phyloP scores from a whole-genome alignment of 2,329 filamentous ascomycete genomes.

The Colletotrichum tropicale region DNA sequence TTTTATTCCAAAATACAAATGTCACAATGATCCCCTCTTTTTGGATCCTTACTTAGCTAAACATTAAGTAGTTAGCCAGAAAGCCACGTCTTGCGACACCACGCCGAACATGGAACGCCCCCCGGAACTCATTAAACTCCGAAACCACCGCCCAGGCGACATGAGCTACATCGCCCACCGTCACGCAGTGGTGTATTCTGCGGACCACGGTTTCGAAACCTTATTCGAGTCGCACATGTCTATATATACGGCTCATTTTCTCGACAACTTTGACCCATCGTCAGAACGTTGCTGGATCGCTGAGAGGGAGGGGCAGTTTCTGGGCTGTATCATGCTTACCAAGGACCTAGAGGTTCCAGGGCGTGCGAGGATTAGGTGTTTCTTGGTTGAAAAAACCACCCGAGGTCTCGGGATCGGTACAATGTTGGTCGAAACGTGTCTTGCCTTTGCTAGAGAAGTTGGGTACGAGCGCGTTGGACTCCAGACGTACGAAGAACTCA shows the following conservation, averaged over 20 bases:
- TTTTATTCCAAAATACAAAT: fast-evolving
- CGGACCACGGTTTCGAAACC: constrained; percentile 20
- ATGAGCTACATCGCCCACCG: constrained; percentile 27
- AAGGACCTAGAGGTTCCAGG: constrained; percentile 7
- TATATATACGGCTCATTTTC: constrained; percentile 26
- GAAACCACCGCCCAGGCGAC: constrained; percentile 24
- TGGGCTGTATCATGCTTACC: constrained; percentile 27
- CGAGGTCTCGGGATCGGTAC: constrained; percentile 24
- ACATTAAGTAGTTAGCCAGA: neutral
- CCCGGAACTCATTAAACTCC: neutral
- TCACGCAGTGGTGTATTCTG: constrained; percentile 25
- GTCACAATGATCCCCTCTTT: fast-evolving
- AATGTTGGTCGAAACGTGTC: constrained; percentile 15
- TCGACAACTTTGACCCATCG: constrained; percentile 24
- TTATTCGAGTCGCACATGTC: constrained; percentile 26
- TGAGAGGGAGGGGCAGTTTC: constrained; percentile 24
- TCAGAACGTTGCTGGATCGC: constrained; percentile 31
- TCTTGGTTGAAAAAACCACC: constrained; percentile 25
- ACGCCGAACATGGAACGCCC: neutral
- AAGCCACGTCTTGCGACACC: neutral
- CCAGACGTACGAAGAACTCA: constrained; percentile 20
- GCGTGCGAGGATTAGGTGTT: constrained; percentile 25
- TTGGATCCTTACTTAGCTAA: fast-evolving
- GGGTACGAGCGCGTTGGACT: constrained; percentile 23
- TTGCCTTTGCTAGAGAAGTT: constrained; percentile 22